Evolutionary conservation across 352 stramenopile species (phyloP), one percentile per base, ranked within the genome.

Genomic region (Vaucheria bursata): DNA sequence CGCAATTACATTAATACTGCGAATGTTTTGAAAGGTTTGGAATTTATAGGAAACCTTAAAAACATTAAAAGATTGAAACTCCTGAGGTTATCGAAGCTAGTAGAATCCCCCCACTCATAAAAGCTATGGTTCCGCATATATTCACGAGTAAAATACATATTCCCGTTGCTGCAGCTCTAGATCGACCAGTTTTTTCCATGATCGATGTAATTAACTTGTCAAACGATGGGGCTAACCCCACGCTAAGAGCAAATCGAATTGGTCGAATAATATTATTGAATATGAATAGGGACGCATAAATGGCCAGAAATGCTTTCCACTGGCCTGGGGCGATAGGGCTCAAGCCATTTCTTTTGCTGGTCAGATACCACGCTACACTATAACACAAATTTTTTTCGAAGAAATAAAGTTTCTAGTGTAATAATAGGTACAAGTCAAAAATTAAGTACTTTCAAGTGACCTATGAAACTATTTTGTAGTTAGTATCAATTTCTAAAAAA

Each of bases 101-200:
- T 25, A 80, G 12, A 31, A 82, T 81, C 5, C 77, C 77, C 29
- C 12, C 66, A 35, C 35, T 6, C 72, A 82, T 37, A 7, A 82
- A 31, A 0, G 52, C 39, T 37, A 45, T 31, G 1, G 77, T 82
- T 4, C 77, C 77, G 12, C 64, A n/a, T 36, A 82, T 1, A 50
- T 82, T 82, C 6, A 82, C 77, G 8, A 79, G 53, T 45, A 82
- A 71, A 0, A 82, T 71, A 37, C 77, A 82, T 25, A 82, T n/a
- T 32, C 40, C 77, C 1, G 77, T 82, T 2, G 77, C 77, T 29
- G 79, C n/a, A 25, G 8, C 59, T 40, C 77, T 71, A n/a, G 70
- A 73, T 64, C 71, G 71, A 29, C 70, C 53, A 8, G 77, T 81
- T 34, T 50, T 75, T 12, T 18, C 37, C 77, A 82, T 82, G 6